A percentile compares a stretch with the other conserved stretches of the same genome.
phyloP scores from a whole-genome alignment of 352 stramenopile genomes.

The Phytopythium cucurbitacearum region DNA sequence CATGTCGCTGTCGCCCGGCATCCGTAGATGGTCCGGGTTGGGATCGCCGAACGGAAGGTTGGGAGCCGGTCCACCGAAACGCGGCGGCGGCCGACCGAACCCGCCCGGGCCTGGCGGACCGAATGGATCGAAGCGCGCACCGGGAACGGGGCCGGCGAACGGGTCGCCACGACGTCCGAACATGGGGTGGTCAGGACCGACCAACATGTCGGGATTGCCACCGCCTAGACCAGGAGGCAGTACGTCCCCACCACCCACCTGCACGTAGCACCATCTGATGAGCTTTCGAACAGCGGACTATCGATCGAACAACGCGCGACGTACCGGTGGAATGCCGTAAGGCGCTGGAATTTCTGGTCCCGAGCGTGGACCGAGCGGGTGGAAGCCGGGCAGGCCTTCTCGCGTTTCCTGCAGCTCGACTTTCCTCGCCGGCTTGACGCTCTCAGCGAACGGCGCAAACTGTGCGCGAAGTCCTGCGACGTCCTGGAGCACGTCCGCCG shows the following conservation, averaged over 20 bases:
- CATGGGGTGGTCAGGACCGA: constrained; percentile 69
- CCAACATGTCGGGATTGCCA: constrained; percentile 62
- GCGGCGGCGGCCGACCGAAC: constrained; percentile 25
- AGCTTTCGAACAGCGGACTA: not conserved
- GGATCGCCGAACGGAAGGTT: constrained; percentile 68
- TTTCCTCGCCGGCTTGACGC: constrained; percentile 44
- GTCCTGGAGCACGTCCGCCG: constrained; percentile 44
- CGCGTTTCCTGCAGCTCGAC: constrained; percentile 5
- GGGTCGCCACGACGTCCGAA: constrained; percentile 63
- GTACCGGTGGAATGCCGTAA: constrained; percentile 33
- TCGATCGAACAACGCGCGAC: not conserved
- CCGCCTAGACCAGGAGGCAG: constrained; percentile 57
- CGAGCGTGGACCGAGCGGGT: constrained; percentile 7
- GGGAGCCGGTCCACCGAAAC: constrained; percentile 34
- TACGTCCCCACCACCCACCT: constrained; percentile 63
- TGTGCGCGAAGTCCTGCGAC: constrained; percentile 40
- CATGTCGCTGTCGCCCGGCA: constrained; percentile 64
- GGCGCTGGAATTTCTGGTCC: constrained; percentile 14
- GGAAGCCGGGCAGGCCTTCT: constrained; percentile 10
- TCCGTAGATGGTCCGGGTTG: constrained; percentile 76
- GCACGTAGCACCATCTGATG: constrained; percentile 1
- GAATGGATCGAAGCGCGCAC: constrained; percentile 81
- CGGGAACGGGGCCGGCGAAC: constrained; percentile 53
- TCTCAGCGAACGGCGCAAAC: constrained; percentile 51
- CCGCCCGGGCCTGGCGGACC: constrained; percentile 55